Evolutionary conservation across 179 eudicot genomes (phyloP), one percentile per base, ranked within the genome.

Genomic region (Pouteria campechiana): DNA sequence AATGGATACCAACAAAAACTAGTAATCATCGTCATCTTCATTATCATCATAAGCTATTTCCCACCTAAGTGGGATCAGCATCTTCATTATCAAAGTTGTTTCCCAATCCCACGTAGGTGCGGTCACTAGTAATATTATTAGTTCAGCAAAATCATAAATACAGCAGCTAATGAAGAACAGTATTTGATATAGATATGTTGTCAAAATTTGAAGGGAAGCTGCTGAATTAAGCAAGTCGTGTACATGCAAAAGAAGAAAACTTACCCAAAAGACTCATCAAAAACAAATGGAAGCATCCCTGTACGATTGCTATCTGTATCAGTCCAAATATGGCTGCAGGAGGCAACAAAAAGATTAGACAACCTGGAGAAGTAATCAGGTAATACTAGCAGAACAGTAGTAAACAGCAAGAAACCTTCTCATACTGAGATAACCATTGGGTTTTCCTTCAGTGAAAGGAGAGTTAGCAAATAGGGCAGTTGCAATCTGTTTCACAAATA

Each of bases 261-360:
- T 70, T 72, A 92, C 99, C 99, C 88, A 50, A 92, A 92, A 33
- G 92, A 74, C 46, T 82, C 83, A 22, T 79, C 96, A 65, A 87
- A 92, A 29, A 92, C 99, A 65, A 92, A 92, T 5, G 96, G 99
- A 67, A 92, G 92, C 99, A 92, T 92, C 58, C 96, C 99, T 54
- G 81, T 55, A 17, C 99, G 92, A 41, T 79, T 53, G 15, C 82
- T 92, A 44, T 90, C 98, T 3, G 98, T 86, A 54, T 87, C 92
- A 8, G 94, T 79, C 99, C 99, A 92, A 33, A 87, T 77, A 40
- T 87, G 96, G 61, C 99, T 92, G 85, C 42, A 32, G 25, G 37
- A 59, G 55, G 39, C 51, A 46, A 24, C n/a, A 23, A 41, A 1
- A 37, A 16, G 7, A 55, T 46, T 44, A 50, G 18, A 30, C 21